A percentile compares a stretch with the other conserved stretches of the same genome.
Conservation (phyloP, 768 basidiomycete species). For the Phaeotremella skinneri region DNA sequence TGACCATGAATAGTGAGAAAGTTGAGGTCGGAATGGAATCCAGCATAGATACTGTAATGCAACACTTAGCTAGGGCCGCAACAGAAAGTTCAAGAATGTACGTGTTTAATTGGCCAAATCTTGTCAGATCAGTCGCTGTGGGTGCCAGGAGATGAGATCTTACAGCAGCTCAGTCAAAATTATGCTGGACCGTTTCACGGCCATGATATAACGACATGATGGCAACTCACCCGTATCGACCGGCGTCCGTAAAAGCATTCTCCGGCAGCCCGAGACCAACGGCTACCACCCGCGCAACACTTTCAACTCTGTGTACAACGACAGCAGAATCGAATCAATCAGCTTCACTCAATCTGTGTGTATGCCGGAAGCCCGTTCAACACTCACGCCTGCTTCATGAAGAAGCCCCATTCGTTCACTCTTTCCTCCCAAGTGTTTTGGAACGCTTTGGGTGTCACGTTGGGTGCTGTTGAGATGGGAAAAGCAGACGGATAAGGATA, state of each 20-base stretch:
- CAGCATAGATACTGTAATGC: constrained; percentile 71
- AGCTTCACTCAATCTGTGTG: neutral
- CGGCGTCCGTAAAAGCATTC: constrained; percentile 72
- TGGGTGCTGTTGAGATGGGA: constrained; percentile 72
- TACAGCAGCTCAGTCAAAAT: constrained; percentile 8
- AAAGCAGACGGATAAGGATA: constrained; percentile 77
- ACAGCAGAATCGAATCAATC: constrained; percentile 13
- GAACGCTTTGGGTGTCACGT: constrained; percentile 72
- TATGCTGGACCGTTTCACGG: neutral
- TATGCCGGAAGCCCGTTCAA: too few species aligned
- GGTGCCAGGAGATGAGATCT: constrained; percentile 87
- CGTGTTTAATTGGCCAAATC: constrained; percentile 60
- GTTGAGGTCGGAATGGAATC: constrained; percentile 92
- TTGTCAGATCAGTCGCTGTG: constrained; percentile 82
- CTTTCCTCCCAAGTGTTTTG: constrained; percentile 64
- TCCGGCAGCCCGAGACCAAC: constrained; percentile 73
- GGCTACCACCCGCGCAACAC: constrained; percentile 83
- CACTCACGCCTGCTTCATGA: constrained; percentile 82
- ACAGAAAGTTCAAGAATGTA: constrained; percentile 11
- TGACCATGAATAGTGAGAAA: constrained; percentile 60
- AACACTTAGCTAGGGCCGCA: neutral
- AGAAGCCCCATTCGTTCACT: constrained; percentile 81
- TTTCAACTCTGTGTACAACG: constrained; percentile 68
- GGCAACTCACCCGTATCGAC: constrained; percentile 71
- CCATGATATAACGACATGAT: neutral